Evolutionary conservation across 208 protist species (phyloP), one percentile per base, ranked within the genome.

Genomic region (Trypanosomatidae sp.): DNA sequence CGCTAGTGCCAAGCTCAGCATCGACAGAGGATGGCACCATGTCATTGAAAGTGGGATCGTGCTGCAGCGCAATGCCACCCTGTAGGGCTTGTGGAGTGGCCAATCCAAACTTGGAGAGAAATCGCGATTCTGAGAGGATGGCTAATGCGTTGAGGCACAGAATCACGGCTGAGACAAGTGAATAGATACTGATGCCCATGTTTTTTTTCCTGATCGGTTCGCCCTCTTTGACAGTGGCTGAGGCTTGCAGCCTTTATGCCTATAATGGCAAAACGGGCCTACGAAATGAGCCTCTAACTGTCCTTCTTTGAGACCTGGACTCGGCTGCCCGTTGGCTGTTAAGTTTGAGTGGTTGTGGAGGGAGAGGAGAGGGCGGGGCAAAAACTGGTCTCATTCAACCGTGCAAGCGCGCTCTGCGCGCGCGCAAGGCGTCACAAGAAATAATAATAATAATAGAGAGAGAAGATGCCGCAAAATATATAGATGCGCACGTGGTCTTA

Each of bases 81-180:
- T 80, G 62, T 28, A 73, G 71, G 41, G 71, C 76, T 7, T 66
- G 58, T 13, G 80, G 55, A 9, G 86, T 84, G 0, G 83, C 84
- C 3, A 97, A 77, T 5, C 92, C 92, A 39, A 93, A 89, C 53
- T 89, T 91, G 13, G 81, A 69, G 17, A 97, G 85, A 17, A 97
- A 87, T 0, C 92, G 84, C n/a, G 81, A 87, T 75, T 97, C 90
- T 1, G 92, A 97, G 8, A 97, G 77, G 55, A 97, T 95, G 56
- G 90, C 90, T 9, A 97, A 81, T 9, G 87, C 88, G 62, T 97
- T 97, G 28, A 94, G 71, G 56, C 77, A 82, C 65, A 97, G 70
- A 65, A 89, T 74, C 6, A 86, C 59, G 19, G 89, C 85, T 33
- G 82, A 76, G 41, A 86, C 52, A 28, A 97, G 77, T 17, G 71